phyloP scores from a whole-genome alignment of 495 filamentous ascomycete genomes.

The Jackrogersella multiformis region DNA sequence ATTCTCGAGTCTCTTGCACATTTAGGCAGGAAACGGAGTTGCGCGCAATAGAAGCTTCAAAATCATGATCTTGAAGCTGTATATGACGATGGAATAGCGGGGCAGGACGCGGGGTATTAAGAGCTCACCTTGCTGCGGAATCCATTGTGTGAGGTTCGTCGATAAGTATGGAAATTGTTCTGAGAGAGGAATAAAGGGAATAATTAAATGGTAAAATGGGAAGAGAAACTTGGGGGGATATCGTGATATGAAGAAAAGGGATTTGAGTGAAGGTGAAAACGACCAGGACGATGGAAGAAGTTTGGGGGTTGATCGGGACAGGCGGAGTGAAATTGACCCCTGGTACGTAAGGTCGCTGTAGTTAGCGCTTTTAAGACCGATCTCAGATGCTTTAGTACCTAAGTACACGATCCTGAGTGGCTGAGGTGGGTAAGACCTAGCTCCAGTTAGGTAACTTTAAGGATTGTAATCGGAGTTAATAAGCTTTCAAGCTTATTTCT shows the following conservation, averaged over 20 bases:
- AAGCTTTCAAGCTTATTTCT: slow-evolving; percentile 1
- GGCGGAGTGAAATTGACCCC: slow-evolving; percentile 15
- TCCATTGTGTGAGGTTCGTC: slow-evolving; percentile 52
- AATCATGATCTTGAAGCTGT: slow-evolving; percentile 3
- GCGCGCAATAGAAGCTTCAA: slow-evolving; percentile 16
- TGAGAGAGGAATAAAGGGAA: slow-evolving; percentile 9
- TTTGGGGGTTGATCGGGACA: slow-evolving; percentile 31
- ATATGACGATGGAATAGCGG: slow-evolving; percentile 46
- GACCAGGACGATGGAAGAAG: slow-evolving; percentile 21
- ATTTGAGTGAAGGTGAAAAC: slow-evolving; percentile 19
- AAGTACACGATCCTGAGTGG: slow-evolving; percentile 6
- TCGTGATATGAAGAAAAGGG: slow-evolving; percentile 6
- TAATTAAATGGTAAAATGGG: slow-evolving; percentile 33
- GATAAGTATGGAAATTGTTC: slow-evolving; percentile 4
- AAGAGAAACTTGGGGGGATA: background rate
- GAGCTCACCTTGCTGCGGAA: slow-evolving; percentile 53
- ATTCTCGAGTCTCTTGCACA: too few species aligned
- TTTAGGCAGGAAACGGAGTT: slow-evolving; percentile 6
- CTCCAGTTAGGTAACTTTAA: background rate
- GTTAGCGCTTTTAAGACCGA: slow-evolving; percentile 34
- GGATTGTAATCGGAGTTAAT: slow-evolving; percentile 21
- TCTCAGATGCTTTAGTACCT: slow-evolving; percentile 5
- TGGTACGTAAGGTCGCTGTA: background rate
- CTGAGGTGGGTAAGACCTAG: slow-evolving; percentile 19
- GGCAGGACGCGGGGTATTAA: slow-evolving; percentile 46